Conservation (phyloP, 257 asterid genomes). For the Lycium ferocissimum region DNA sequence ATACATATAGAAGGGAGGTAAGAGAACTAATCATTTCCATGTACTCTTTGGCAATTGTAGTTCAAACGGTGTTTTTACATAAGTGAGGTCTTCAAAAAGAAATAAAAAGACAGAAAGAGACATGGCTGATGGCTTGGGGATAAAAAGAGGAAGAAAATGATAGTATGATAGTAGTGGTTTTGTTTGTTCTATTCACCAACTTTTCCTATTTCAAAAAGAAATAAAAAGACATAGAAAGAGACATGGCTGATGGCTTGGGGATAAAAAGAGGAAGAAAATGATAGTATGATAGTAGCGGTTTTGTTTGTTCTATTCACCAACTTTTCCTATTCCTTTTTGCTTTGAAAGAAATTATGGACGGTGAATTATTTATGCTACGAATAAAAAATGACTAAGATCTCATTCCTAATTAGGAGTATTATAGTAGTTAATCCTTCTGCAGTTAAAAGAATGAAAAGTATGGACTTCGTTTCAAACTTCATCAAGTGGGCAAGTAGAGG, state of each 20-base stretch:
- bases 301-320: not conserved
- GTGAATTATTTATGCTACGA: not conserved
- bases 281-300: not conserved
- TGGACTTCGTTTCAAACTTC: too few relatives aligned
- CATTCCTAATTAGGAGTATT: too few relatives aligned
- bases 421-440: too few relatives aligned
- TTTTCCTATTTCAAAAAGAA: too few relatives aligned
- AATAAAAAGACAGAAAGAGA: slow-evolving; percentile 13
- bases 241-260: not conserved
- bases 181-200: not conserved
- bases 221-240: slow-evolving; percentile 18
- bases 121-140: not conserved
- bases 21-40: too few relatives aligned
- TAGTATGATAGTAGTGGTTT: not conserved
- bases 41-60: too few relatives aligned
- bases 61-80: slow-evolving; percentile 3
- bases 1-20: too few relatives aligned
- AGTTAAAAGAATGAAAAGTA: too few relatives aligned
- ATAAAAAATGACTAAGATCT: not conserved
- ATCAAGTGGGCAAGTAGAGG: too few relatives aligned
- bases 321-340: not conserved
- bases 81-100: not conserved
- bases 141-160: slow-evolving; percentile 17
- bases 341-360: not conserved
- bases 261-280: slow-evolving; percentile 11